Evolutionary conservation across 768 basidiomycete genomes (phyloP), one percentile per base, ranked within the genome.

Genomic region (Lactarius hengduanensis): DNA sequence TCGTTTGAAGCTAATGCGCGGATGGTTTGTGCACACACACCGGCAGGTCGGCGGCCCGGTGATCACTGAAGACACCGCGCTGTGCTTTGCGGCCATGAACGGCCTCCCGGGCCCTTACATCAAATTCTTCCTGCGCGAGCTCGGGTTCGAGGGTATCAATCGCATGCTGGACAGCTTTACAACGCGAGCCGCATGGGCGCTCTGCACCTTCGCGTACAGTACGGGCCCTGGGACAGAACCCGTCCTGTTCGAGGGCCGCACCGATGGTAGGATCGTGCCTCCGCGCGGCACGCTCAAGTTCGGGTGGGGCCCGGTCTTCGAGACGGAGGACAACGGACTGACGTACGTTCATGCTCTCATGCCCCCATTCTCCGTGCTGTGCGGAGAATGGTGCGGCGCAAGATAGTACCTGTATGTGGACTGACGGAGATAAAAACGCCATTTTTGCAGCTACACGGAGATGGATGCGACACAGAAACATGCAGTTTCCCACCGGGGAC

Each of bases 91-190:
- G 67, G 95, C 97, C 0, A 80, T 98, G 18, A 85, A 88, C n/a
- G 96, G 94, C 0, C 84, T 99, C 4, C 97, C 97, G 1, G 97
- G 97, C 0, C 96, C 96, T 0, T 99, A 96, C 78, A 96, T 99
- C 81, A 99, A 99, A 73, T 82, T 92, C 69, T 99, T 98, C 76
- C 78, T 98, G 76, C 81, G 82, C 54, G 83, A 82, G 34, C 76
- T 98, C 6, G 96, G 96, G 2, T 92, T 94, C 74, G 87, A 92
- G 68, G 96, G 96, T 80, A 80, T 99, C 30, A 96, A 97, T 75
- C 88, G 81, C 59, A 79, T 99, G 73, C 84, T 98, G 20, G 83
- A 78, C 11, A 86, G 86, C 13, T 98, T 98, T 74, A 78, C 82
- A 0, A 90, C 86, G 1, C 91, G 84, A 64, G 85, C 82, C 15